Evolutionary conservation across 148 eudicot genomes (phyloP).

Genomic region (Rhododendron mucronatum): DNA sequence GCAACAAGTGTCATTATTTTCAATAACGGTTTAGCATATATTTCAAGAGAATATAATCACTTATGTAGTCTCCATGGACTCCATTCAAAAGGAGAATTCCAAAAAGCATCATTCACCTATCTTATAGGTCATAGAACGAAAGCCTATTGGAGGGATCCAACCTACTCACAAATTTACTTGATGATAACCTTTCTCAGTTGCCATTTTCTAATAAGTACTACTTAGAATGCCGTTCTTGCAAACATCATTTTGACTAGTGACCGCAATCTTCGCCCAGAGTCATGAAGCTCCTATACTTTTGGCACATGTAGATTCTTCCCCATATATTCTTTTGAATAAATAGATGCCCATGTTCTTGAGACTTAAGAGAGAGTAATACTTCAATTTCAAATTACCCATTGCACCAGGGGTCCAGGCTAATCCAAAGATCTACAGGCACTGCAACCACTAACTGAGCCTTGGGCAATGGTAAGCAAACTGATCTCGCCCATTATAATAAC

Average conservation of each 20-base stretch:
- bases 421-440: not conserved
- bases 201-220: not conserved
- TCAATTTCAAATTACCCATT: not conserved
- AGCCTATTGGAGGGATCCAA: not conserved
- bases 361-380: not conserved
- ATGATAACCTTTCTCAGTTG: not conserved
- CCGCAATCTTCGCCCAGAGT: not conserved
- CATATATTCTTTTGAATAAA: not conserved
- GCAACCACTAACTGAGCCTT: not conserved
- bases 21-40: not conserved
- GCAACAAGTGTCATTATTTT: not conserved
- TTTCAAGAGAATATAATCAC: not conserved
- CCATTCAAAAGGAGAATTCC: not conserved
- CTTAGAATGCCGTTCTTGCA: not conserved
- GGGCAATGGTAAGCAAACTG: not conserved
- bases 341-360: not conserved
- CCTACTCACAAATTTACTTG: not conserved
- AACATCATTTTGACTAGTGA: not conserved
- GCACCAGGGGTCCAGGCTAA: not conserved
- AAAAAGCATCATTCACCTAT: constrained; percentile 2
- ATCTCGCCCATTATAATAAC: not conserved
- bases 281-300: not conserved
- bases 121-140: not conserved
- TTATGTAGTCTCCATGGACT: not conserved
- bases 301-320: not conserved